These are phyloP conservation scores for Lagenidium giganteum DNA, from an alignment of 352 stramenopile species.

Conservation along the genomic window DNA sequence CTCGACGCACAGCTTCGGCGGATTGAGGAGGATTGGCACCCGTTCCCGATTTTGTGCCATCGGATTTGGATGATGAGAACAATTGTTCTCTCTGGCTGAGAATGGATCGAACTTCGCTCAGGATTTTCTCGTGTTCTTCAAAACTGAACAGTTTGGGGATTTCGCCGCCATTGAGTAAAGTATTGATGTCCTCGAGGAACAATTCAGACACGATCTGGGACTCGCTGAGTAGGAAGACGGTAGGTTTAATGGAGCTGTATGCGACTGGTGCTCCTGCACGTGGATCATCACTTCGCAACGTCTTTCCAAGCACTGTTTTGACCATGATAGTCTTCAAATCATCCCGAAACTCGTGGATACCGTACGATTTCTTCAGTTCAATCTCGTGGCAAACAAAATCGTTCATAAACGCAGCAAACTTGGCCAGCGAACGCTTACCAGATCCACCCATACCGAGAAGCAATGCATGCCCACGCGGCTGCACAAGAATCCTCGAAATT, in stretches of 20 bases:
- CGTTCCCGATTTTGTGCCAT: constrained; percentile 4
- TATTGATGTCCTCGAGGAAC: constrained; percentile 82
- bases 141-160: constrained; percentile 77
- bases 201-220: constrained; percentile 63
- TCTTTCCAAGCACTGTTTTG: constrained; percentile 26
- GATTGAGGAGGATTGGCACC: constrained; percentile 15
- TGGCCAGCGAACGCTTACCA: constrained; percentile 67
- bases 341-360: constrained; percentile 75
- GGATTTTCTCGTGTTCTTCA: constrained; percentile 76
- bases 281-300: too few species aligned
- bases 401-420: constrained; percentile 62
- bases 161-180: constrained; percentile 61
- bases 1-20: constrained; percentile 36
- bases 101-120: constrained; percentile 34
- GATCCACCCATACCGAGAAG: constrained; percentile 81
- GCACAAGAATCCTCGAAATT: constrained; percentile 73
- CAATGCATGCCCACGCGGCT: constrained; percentile 75
- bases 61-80: not conserved
- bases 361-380: constrained; percentile 74
- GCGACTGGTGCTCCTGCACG: constrained; percentile 1
- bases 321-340: constrained; percentile 70
- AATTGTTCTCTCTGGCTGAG: constrained; percentile 9
- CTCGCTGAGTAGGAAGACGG: constrained; percentile 77
- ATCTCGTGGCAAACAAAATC: constrained; percentile 68
- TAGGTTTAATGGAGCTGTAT: constrained; percentile 14